Evolutionary conservation across 2,329 filamentous ascomycete genomes (phyloP).

Genomic region (Fusarium coicis): DNA sequence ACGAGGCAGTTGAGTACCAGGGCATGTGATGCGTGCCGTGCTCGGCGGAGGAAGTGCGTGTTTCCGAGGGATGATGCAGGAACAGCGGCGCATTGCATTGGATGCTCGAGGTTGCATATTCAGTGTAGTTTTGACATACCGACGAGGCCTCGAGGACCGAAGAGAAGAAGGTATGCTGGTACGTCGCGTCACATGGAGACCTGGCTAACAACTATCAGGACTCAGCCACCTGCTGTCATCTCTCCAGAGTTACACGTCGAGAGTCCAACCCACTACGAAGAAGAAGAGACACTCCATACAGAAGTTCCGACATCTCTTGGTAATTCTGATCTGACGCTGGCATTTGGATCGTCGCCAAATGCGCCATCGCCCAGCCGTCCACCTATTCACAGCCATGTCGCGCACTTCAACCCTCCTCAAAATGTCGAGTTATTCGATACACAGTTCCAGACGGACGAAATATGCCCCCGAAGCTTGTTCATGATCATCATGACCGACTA

Average conservation of each 20-base stretch:
- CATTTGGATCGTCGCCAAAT: not conserved
- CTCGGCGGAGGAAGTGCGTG: constrained; percentile 4
- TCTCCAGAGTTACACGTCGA: constrained; percentile 3
- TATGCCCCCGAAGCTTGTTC: not conserved
- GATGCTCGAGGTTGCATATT: not conserved
- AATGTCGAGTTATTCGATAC: not conserved
- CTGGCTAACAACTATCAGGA: not conserved
- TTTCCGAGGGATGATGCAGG: not conserved
- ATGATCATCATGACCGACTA: not conserved
- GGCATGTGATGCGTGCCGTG: constrained; percentile 7
- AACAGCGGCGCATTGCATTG: not conserved
- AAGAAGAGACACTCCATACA: accelerated
- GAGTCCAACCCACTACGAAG: not conserved
- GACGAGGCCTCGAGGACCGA: not conserved
- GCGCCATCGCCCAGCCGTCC: not conserved
- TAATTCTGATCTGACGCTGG: not conserved
- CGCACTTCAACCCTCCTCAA: not conserved
- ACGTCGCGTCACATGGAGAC: no score
- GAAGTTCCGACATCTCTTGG: accelerated
- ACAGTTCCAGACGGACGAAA: not conserved
- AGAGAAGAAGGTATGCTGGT: not conserved
- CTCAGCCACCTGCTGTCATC: not conserved
- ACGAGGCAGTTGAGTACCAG: not conserved
- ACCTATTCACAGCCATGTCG: not conserved
- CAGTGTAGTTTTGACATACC: constrained; percentile 9